Conservation (phyloP, 31 red algal genomes). For the Porphyra umbilicalis region DNA sequence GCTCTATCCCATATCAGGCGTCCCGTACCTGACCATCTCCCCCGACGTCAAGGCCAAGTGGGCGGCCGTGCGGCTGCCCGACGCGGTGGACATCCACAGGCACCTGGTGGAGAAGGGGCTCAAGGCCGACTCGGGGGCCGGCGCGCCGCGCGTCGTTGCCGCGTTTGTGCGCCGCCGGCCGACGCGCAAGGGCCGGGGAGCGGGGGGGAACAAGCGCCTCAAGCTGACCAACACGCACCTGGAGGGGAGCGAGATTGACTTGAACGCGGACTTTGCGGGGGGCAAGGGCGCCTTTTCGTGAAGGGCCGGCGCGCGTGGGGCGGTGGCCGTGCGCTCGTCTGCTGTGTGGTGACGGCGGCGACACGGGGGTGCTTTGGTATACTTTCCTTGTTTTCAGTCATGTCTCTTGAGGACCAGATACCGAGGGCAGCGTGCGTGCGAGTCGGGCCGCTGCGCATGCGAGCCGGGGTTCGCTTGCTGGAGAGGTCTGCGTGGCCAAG, state of each 20-base stretch:
- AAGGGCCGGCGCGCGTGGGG: no score
- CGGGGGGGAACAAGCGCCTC: constrained; percentile 10
- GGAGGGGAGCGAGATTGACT: constrained; percentile 62
- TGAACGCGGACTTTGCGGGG: constrained; percentile 42
- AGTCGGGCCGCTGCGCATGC: no score
- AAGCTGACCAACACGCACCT: constrained; percentile 87
- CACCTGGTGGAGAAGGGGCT: constrained; percentile 48
- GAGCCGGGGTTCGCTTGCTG: no score
- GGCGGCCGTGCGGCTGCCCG: constrained; percentile 43
- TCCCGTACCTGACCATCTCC: background rate
- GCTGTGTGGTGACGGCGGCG: no score
- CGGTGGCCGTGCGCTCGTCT: no score
- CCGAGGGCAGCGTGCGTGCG: no score
- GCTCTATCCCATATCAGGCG: constrained; percentile 7
- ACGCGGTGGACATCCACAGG: constrained; percentile 64
- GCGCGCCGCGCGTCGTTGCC: constrained; percentile 9
- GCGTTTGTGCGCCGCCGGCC: background rate
- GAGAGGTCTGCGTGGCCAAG: no score
- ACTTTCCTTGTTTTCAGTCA: no score
- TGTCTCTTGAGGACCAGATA: no score
- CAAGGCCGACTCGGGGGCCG: constrained; percentile 52
- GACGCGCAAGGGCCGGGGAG: background rate
- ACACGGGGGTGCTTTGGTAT: no score
- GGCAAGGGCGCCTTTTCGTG: constrained; percentile 31
- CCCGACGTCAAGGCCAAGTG: constrained; percentile 51